Percentiles rank a stretch among this genome's conserved stretches.
These are phyloP conservation scores for Ceratobasidium sp. DNA, from an alignment of 1,284 basidiomycete species.

Conservation along the genomic window DNA sequence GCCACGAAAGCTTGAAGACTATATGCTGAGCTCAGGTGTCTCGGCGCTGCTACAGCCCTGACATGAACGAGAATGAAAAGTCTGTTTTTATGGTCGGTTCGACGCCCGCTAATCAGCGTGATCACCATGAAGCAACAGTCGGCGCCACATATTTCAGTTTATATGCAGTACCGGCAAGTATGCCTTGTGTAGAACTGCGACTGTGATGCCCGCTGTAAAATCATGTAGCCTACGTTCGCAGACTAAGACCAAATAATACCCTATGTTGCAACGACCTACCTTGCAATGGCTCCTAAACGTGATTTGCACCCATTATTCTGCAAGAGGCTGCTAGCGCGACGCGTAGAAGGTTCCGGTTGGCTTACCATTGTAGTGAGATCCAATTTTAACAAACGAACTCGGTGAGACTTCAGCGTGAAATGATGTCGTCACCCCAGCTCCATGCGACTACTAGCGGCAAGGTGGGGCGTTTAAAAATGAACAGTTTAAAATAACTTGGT, in stretches of 20 bases:
- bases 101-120: not conserved
- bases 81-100: not conserved
- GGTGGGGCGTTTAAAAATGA: too few relatives aligned
- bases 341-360: too few relatives aligned
- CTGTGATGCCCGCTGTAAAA: not conserved
- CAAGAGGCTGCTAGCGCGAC: too few relatives aligned
- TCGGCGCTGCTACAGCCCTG: not conserved
- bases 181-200: not conserved
- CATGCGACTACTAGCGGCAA: too few relatives aligned
- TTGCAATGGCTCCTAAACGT: too few relatives aligned
- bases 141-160: not conserved
- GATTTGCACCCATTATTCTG: too few relatives aligned
- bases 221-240: not conserved
- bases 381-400: too few relatives aligned
- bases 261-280: too few relatives aligned
- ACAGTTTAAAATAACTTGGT: not conserved
- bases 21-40: not conserved
- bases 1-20: not conserved
- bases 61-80: not conserved
- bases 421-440: too few relatives aligned
- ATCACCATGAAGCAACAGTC: not conserved
- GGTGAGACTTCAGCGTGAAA: too few relatives aligned
- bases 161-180: not conserved
- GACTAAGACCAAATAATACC: not conserved
- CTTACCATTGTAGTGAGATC: too few relatives aligned